Conservation (phyloP, 2,329 filamentous ascomycete species). For the Phialocephala sp. region DNA sequence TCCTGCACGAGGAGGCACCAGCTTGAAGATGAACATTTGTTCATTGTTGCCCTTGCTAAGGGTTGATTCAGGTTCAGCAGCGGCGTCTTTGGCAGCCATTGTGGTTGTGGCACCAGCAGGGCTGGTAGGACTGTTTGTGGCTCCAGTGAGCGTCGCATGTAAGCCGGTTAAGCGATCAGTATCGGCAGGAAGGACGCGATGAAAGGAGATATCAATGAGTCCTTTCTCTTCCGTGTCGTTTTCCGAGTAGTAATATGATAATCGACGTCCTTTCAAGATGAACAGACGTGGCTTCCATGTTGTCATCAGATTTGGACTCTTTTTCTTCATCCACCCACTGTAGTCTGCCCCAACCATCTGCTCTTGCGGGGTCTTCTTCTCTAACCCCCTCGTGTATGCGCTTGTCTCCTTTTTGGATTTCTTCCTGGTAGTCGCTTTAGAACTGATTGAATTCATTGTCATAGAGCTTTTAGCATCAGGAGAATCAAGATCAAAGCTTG, state of each 20-base stretch:
- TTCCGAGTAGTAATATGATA: constrained; percentile 97
- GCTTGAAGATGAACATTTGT: constrained; percentile 95
- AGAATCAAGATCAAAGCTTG: constrained; percentile 81
- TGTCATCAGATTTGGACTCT: constrained; percentile 92
- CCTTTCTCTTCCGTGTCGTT: constrained; percentile 92
- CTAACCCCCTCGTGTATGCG: constrained; percentile 85
- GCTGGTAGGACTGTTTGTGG: constrained; percentile 67
- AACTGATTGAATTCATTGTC: constrained; percentile 49
- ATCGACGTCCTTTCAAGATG: constrained; percentile 84
- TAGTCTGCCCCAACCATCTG: constrained; percentile 90
- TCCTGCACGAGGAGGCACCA: constrained; percentile 87
- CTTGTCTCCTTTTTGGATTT: constrained; percentile 95
- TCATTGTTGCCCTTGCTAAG: constrained; percentile 54
- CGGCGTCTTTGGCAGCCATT: constrained; percentile 51
- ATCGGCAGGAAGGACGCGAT: constrained; percentile 93
- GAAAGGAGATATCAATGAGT: constrained; percentile 95
- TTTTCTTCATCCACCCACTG: constrained; percentile 99
- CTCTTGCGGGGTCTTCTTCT: constrained; percentile 80
- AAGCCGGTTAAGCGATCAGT: constrained; percentile 89
- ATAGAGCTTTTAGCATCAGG: constrained; percentile 65
- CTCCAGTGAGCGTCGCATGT: constrained; percentile 89
- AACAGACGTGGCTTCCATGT: constrained; percentile 99
- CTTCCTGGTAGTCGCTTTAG: constrained; percentile 57
- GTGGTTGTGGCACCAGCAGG: constrained; percentile 53
- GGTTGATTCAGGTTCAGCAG: constrained; percentile 45